Percentiles rank a stretch among this genome's conserved stretches.
phyloP scores from a whole-genome alignment of 345 rosid genomes.

The Balakata baccata region DNA sequence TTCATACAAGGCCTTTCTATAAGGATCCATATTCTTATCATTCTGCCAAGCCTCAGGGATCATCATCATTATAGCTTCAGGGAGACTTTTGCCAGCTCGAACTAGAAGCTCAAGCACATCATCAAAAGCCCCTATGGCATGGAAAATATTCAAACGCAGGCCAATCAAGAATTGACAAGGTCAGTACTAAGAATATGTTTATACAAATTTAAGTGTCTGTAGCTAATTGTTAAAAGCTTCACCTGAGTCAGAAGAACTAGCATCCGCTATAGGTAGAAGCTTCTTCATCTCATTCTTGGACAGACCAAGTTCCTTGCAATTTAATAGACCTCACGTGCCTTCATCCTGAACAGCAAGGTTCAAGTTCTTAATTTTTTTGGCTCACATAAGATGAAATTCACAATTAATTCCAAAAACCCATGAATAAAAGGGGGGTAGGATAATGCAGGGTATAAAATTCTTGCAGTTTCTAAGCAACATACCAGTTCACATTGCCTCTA shows the following conservation, averaged over 20 bases:
- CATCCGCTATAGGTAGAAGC: constrained; percentile 97
- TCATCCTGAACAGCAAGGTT: constrained; percentile 66
- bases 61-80: constrained; percentile 99
- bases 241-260: constrained; percentile 99
- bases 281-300: constrained; percentile 86
- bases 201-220: background rate
- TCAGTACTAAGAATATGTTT: background rate
- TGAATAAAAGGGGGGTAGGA: background rate
- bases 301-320: constrained; percentile 93
- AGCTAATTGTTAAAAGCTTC: constrained; percentile 1
- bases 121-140: constrained; percentile 80
- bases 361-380: background rate
- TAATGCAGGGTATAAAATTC: background rate
- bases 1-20: constrained; percentile 69
- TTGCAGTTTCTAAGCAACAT: constrained; percentile 4
- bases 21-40: constrained; percentile 93
- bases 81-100: constrained; percentile 98
- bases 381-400: background rate
- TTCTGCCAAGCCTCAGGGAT: constrained; percentile 99
- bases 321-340: constrained; percentile 94
- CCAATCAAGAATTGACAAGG: background rate
- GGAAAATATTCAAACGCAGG: constrained; percentile 5
- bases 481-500: constrained; percentile 99
- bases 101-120: constrained; percentile 98
- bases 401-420: background rate